These are phyloP conservation scores for Talaromyces piceae DNA, from an alignment of 2,329 filamentous ascomycete species.

Conservation along the genomic window DNA sequence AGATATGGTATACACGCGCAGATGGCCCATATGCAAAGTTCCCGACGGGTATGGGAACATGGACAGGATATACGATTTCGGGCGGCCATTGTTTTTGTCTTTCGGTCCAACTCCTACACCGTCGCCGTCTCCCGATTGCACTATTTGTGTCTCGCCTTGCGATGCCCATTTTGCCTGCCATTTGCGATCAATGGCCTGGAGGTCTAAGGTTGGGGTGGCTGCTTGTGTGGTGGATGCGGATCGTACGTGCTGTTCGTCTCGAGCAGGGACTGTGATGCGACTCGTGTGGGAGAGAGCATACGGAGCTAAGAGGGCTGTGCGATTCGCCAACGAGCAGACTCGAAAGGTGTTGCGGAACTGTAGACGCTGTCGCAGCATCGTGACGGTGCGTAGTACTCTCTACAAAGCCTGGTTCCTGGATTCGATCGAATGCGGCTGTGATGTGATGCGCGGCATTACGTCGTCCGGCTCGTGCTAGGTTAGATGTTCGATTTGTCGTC, in stretches of 20 bases:
- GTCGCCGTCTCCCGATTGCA: slow-evolving; percentile 3
- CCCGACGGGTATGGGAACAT: slow-evolving; percentile 96
- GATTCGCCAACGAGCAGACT: not conserved
- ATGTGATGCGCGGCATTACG: not conserved
- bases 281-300: not conserved
- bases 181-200: slow-evolving; percentile 45
- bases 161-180: slow-evolving; percentile 50
- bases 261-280: not conserved
- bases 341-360: not conserved
- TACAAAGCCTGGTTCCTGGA: not conserved
- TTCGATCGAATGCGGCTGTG: not conserved
- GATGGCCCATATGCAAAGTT: slow-evolving; percentile 75
- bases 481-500: no score
- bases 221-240: slow-evolving; percentile 20
- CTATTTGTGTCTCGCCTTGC: slow-evolving; percentile 12
- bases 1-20: slow-evolving; percentile 84
- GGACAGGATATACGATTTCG: slow-evolving; percentile 63
- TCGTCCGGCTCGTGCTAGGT: not conserved
- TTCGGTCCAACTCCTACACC: slow-evolving; percentile 1
- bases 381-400: not conserved
- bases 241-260: slow-evolving; percentile 5
- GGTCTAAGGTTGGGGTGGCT: slow-evolving; percentile 30
- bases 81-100: slow-evolving; percentile 18
- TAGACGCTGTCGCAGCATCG: not conserved
- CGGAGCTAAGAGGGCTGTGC: not conserved